Evolutionary conservation across 2,329 filamentous ascomycete species (phyloP), one percentile per base, ranked within the genome.

Genomic region (Colletotrichum lindemuthianum): DNA sequence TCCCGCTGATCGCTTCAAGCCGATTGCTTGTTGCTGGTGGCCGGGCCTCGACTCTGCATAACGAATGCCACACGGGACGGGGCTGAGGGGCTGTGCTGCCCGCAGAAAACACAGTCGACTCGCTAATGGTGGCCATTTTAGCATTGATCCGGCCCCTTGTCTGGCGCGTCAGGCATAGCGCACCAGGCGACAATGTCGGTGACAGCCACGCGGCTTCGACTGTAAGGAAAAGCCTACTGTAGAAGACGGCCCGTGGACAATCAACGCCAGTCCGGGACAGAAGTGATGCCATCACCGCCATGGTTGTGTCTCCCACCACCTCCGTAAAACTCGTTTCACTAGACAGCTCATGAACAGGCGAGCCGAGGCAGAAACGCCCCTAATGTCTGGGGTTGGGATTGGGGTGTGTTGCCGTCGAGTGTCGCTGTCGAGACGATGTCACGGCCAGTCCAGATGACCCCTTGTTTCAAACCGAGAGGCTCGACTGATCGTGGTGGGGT

Each of bases 41-140:
- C 47, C 41, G 59, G 47, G 47, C 37, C 34, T 37, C 54, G 40
- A 40, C 44, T 40, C 41, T 63, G 52, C 63, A 66, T 66, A 37
- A 66, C n/a, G 40, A 15, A 52, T 40, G 43, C 59, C 59, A 59
- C 49, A 34, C 50, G 34, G 61, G 56, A 24, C 24, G 61, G 61
- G 58, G 61, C 59, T 59, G 59, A 63, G 59, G 60, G 63, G 63
- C 63, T 66, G 59, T 66, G 63, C 60, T 64, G 45, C 45, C 58
- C 61, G 43, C 61, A 60, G 32, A 56, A 65, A 36, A 44, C 58
- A 36, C 24, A 40, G 51, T 61, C 61, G 57, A 65, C 61, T 65
- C 61, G 51, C 51, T 65, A 45, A 51, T 65, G 58, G 59, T 47
- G 33, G 58, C 47, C 50, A 51, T 51, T 61, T 65, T 65, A 44